Base-by-base conservation (phyloP, 257 asterid genomes). In the Solanum habrochaites region DNA sequence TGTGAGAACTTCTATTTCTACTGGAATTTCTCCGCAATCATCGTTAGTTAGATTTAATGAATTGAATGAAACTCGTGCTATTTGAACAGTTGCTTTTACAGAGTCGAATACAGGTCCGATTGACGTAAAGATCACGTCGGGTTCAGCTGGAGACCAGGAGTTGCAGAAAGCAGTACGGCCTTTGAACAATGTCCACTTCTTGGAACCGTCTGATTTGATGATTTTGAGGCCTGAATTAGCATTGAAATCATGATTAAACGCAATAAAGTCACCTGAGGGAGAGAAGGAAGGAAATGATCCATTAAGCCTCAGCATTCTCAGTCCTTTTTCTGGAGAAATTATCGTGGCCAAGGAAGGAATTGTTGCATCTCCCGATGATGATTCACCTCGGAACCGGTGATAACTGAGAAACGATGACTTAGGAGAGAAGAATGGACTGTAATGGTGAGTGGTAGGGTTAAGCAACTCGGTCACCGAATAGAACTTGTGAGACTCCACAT, bases 201-300 rank as follows among this genome's bases (percentile, higher is more conserved):
- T 94, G 8, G 96, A 92, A 39, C 98, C 98, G 74, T 95, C 96
- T 3, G 95, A 92, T 90, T 87, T 93, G 85, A 95, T 69, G 45
- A 96, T 86, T 43, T 91, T 78, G 62, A 96, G 90, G 60, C 98
- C 96, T 49, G 92, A 32, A 37, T 91, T 86, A 8, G 52, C 47
- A 3, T 88, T 90, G 21, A 96, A 92, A 31, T 92, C 94, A 35
- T 39, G 92, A 71, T 92, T 96, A 67, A 90, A 89, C 14, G 97
- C 96, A 11, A 96, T 86, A 7, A 92, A 83, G 15, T 92, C 92
- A 5, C 96, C 95, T 1, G 92, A 90, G n/a, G 97, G 93, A 32
- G 97, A 96, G 58, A 95, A 93, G 4, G 97, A 83, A 42, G 98
- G 95, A 86, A 95, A 96, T 1, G 90, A 56, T 16, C 99, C 99